These are phyloP conservation scores for Metarhizium guizhouense DNA, from an alignment of 2,329 filamentous ascomycete species.

Conservation along the genomic window DNA sequence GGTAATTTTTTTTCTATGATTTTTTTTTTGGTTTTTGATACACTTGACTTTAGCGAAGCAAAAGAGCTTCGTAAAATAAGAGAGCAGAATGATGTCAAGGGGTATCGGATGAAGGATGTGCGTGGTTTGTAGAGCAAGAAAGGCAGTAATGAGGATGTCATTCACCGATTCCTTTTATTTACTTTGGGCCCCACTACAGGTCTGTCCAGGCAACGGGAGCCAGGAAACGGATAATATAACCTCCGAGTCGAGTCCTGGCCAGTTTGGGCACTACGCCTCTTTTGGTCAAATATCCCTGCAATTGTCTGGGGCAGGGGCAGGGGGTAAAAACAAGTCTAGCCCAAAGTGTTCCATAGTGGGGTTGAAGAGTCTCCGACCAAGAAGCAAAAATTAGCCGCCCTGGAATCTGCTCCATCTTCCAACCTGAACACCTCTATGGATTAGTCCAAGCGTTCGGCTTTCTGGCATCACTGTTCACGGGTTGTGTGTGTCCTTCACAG, in stretches of 20 bases:
- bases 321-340: neutral
- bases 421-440: neutral
- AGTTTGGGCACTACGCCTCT: neutral
- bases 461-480: neutral
- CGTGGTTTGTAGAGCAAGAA: constrained; percentile 18
- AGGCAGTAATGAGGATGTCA: constrained; percentile 8
- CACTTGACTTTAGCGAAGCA: constrained; percentile 13
- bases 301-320: neutral
- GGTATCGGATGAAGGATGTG: constrained; percentile 11
- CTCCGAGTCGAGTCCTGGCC: neutral
- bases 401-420: neutral
- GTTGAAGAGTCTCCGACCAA: neutral
- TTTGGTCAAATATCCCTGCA: neutral
- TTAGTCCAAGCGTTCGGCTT: neutral
- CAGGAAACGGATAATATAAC: constrained; percentile 7
- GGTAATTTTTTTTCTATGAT: constrained; percentile 10
- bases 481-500: neutral
- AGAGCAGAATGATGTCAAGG: constrained; percentile 9
- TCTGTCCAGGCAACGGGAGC: constrained; percentile 27
- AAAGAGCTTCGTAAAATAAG: constrained; percentile 4
- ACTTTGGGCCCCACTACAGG: constrained; percentile 27
- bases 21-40: constrained; percentile 9
- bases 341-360: neutral
- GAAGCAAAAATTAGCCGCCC: neutral
- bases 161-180: constrained; percentile 34